These are phyloP conservation scores for Coemansia sp. DNA, from an alignment of 192 early-diverging fungal species.

Conservation along the genomic window DNA sequence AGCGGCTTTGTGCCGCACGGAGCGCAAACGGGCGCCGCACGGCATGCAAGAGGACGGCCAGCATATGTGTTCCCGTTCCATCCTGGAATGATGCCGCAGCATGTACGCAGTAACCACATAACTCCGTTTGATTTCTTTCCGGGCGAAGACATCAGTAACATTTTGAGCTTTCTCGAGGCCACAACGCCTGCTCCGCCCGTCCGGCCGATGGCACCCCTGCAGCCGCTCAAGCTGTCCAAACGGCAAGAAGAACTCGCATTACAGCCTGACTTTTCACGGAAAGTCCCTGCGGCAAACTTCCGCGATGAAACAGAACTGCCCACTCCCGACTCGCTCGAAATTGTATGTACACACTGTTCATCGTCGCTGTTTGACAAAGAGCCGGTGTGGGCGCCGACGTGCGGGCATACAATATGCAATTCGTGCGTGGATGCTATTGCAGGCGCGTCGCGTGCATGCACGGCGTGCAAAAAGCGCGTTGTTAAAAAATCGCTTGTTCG, in stretches of 20 bases:
- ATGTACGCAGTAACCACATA: conserved; percentile 14
- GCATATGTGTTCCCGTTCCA: conserved; percentile 27
- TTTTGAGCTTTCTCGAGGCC: conserved; percentile 46
- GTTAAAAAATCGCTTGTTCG: conserved; percentile 40
- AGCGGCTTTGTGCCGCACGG: conserved; percentile 4
- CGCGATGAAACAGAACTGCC: conserved; percentile 17
- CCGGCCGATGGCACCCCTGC: conserved; percentile 26
- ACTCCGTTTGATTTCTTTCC: conserved; percentile 42
- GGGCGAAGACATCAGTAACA: conserved; percentile 39
- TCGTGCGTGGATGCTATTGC: conserved; percentile 30
- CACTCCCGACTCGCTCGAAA: conserved; percentile 12
- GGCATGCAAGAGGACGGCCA: conserved; percentile 7
- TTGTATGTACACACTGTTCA: conserved; percentile 39
- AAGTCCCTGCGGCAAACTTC: conserved; percentile 39
- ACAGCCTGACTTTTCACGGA: conserved; percentile 26
- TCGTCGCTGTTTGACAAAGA: conserved; percentile 30
- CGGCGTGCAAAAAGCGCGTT: conserved; percentile 33
- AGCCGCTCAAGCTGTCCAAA: conserved; percentile 32
- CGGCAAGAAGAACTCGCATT: conserved; percentile 33
- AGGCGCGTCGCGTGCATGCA: conserved; percentile 25
- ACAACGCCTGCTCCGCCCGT: conserved; percentile 30
- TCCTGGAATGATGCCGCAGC: conserved; percentile 24
- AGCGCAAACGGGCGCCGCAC: background rate
- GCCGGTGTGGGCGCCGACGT: conserved; percentile 45
- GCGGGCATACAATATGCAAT: conserved; percentile 50